phyloP scores from a whole-genome alignment of 129 eudicot species.

The Oenanthe sinensis region DNA sequence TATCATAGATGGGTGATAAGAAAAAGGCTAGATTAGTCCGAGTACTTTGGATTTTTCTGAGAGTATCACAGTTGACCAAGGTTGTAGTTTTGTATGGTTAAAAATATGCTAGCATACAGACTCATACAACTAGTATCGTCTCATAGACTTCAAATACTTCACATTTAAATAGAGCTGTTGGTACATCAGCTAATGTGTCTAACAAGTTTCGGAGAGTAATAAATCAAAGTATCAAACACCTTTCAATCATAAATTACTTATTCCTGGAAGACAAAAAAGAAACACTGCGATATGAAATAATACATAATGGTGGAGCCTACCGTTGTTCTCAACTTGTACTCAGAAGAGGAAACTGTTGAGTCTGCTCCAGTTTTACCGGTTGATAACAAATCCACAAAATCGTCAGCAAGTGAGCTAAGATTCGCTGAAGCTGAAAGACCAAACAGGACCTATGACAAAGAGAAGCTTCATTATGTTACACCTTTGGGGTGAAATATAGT shows the following conservation, averaged over 20 bases:
- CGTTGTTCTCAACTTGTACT: slow-evolving; percentile 81
- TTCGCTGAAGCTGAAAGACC: slow-evolving; percentile 69
- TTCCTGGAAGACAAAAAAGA: neutral
- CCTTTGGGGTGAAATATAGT: neutral
- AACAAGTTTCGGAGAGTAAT: neutral
- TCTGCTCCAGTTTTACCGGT: slow-evolving; percentile 29
- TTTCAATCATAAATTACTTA: neutral
- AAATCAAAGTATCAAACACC: neutral
- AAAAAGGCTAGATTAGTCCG: neutral
- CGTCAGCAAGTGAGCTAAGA: slow-evolving; percentile 46
- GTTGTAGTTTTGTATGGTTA: neutral
- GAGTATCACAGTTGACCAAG: neutral
- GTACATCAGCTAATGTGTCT: neutral
- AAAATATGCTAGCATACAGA: neutral
- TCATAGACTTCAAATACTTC: neutral
- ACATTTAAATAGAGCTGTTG: neutral
- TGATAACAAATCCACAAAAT: slow-evolving; percentile 45
- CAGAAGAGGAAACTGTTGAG: slow-evolving; percentile 54
- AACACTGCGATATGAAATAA: neutral
- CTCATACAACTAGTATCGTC: neutral
- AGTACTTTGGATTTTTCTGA: neutral
- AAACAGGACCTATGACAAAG: slow-evolving; percentile 53
- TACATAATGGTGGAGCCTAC: slow-evolving; percentile 25
- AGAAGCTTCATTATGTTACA: neutral
- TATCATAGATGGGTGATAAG: neutral